These are phyloP conservation scores for Cryptosporidium andersoni DNA, from an alignment of 169 alveolate species.

Conservation along the genomic window DNA sequence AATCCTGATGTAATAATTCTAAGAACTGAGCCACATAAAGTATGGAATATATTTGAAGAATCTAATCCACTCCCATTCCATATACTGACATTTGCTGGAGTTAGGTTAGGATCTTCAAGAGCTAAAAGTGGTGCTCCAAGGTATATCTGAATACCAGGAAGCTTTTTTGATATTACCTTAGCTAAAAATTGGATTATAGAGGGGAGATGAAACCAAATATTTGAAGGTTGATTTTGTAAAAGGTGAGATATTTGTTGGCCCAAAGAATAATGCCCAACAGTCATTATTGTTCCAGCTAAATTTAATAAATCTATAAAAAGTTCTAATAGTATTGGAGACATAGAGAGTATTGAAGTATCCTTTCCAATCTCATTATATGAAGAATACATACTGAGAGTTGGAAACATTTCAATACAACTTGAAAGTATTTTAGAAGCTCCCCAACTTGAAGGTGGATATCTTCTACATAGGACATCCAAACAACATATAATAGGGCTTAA, in stretches of 20 bases:
- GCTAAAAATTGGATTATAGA: constrained; percentile 46
- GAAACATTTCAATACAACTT: constrained; percentile 68
- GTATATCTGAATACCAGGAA: background rate
- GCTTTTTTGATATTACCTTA: constrained; percentile 14
- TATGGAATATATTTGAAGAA: constrained; percentile 22
- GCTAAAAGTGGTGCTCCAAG: background rate
- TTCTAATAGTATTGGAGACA: constrained; percentile 59
- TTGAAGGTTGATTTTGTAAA: constrained; percentile 65
- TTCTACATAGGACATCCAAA: constrained; percentile 51
- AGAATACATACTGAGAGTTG: constrained; percentile 66
- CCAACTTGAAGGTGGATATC: constrained; percentile 70
- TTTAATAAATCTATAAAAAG: constrained; percentile 62
- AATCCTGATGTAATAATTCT: constrained; percentile 29
- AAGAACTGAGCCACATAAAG: constrained; percentile 49
- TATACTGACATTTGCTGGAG: background rate
- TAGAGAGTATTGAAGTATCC: constrained; percentile 16
- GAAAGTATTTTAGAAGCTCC: constrained; percentile 69
- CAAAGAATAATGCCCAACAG: constrained; percentile 64
- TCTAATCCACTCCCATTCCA: constrained; percentile 70
- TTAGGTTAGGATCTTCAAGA: constrained; percentile 15
- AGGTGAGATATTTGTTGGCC: constrained; percentile 67
- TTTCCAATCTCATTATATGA: constrained; percentile 56
- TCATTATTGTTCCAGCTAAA: constrained; percentile 68
- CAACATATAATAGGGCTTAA: constrained; percentile 57
- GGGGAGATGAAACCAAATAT: constrained; percentile 67